These are phyloP conservation scores for Colletotrichum tamarilloi DNA, from an alignment of 2,329 filamentous ascomycete species.

Conservation along the genomic window DNA sequence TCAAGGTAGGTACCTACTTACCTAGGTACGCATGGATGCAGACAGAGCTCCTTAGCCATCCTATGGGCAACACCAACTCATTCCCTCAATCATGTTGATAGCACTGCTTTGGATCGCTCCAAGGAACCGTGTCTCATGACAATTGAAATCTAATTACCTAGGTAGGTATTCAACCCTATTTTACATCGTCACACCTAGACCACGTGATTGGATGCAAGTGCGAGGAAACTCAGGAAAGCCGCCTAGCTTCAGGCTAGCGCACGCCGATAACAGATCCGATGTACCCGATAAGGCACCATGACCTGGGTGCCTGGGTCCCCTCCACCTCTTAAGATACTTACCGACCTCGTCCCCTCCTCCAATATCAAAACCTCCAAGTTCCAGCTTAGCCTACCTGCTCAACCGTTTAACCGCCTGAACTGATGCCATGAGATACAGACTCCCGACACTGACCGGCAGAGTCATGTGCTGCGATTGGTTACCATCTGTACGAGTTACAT, in stretches of 20 bases:
- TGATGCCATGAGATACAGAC: no score
- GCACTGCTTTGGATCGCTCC: neutral
- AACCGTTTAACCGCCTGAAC: no score
- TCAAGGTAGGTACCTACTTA: neutral
- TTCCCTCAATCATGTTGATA: neutral
- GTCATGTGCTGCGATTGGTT: no score
- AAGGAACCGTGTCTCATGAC: neutral
- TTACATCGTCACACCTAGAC: neutral
- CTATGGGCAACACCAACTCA: no score
- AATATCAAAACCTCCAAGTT: no score
- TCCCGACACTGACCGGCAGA: no score
- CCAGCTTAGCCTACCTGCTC: no score
- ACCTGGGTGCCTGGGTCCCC: neutral
- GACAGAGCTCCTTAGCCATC: no score
- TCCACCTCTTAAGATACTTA: neutral
- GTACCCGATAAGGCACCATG: slow-evolving; percentile 2
- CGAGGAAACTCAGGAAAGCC: slow-evolving; percentile 12
- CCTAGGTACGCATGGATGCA: no score
- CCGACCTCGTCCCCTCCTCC: neutral
- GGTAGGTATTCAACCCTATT: no score
- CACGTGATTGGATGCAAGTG: slow-evolving; percentile 28
- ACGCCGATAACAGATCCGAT: slow-evolving; percentile 15
- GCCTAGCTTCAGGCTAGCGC: slow-evolving; percentile 19
- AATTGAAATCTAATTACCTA: neutral
- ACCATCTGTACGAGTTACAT: no score